phyloP scores from a whole-genome alignment of 768 basidiomycete species.

The Boletus reticulatus region DNA sequence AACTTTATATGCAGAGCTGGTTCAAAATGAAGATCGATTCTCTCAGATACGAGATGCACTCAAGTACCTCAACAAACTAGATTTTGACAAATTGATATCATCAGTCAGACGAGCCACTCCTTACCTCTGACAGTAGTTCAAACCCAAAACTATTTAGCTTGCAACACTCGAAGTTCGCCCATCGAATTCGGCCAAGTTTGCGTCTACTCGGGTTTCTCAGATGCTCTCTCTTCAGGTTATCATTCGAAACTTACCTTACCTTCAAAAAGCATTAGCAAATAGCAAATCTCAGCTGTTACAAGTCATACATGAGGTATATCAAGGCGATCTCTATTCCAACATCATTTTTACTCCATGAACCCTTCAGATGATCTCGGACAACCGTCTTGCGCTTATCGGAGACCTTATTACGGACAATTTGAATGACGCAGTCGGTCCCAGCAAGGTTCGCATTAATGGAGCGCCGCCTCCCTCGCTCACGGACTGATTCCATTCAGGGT shows the following conservation, averaged over 20 bases:
- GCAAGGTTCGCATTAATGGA: conserved; percentile 47
- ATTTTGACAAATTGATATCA: conserved; percentile 84
- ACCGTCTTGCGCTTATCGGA: conserved; percentile 64
- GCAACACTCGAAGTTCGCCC: conserved; percentile 59
- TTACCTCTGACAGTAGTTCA: neutral
- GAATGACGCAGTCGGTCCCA: conserved; percentile 65
- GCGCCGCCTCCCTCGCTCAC: neutral
- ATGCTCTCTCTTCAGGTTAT: conserved; percentile 78
- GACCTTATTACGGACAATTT: conserved; percentile 56
- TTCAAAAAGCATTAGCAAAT: conserved; percentile 61
- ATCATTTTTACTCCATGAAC: neutral
- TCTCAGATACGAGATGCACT: conserved; percentile 66
- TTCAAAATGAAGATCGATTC: conserved; percentile 74
- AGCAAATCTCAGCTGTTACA: conserved; percentile 58
- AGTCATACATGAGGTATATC: conserved; percentile 57
- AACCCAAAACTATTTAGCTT: conserved; percentile 44
- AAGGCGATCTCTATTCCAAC: neutral
- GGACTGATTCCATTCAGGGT: conserved; percentile 39
- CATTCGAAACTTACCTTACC: conserved; percentile 61
- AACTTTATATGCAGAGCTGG: conserved; percentile 50
- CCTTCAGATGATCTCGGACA: conserved; percentile 70
- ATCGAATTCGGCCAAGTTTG: conserved; percentile 55
- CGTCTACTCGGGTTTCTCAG: conserved; percentile 67
- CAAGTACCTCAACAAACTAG: conserved; percentile 71
- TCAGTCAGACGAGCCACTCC: conserved; percentile 40